Conservation (phyloP, 305 asterid genomes). For the Solanum hybrid region DNA sequence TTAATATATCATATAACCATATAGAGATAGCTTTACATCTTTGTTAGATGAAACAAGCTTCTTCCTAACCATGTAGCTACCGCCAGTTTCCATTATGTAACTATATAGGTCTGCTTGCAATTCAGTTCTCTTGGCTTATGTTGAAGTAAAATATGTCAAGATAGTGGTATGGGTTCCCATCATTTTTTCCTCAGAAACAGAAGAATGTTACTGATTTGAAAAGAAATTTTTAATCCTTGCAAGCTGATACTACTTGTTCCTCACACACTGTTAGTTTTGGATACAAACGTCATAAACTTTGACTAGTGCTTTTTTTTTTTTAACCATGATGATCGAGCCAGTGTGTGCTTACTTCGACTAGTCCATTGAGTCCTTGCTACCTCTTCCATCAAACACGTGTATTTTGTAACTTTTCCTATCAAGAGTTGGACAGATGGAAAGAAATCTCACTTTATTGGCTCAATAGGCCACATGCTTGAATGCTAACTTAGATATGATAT, state of each 20-base stretch:
- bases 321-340: neutral
- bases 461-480: neutral
- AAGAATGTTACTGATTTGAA: neutral
- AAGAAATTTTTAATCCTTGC: neutral
- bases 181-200: neutral
- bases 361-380: neutral
- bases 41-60: neutral
- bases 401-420: neutral
- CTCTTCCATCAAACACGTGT: neutral
- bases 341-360: neutral
- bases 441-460: neutral
- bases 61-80: conserved; percentile 1
- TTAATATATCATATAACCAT: neutral
- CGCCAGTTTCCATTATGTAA: neutral
- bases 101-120: neutral
- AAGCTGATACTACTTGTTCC: neutral
- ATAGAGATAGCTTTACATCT: neutral
- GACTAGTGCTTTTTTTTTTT: neutral
- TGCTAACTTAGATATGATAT: neutral
- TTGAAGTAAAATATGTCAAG: neutral
- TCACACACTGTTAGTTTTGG: neutral
- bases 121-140: conserved; percentile 1
- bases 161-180: neutral
- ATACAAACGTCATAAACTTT: neutral
- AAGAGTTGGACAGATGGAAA: neutral